Evolutionary conservation across 192 early-diverging fungal genomes (phyloP).

Genomic region (Podila epigama): DNA sequence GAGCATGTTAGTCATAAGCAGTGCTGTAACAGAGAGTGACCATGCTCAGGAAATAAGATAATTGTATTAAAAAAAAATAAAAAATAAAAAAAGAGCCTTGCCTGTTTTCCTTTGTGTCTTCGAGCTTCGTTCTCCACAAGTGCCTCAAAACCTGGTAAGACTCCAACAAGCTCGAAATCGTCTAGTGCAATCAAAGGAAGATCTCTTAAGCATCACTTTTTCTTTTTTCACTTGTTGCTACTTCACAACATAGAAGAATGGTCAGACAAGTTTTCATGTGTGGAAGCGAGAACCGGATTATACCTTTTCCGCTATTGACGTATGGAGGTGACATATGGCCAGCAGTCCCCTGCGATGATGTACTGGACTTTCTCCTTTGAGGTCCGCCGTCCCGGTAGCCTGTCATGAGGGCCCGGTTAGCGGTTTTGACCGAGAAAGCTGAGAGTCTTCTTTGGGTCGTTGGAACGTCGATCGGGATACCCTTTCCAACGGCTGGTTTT

Average conservation of each 20-base stretch:
- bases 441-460: slow-evolving; percentile 31
- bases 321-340: slow-evolving; percentile 28
- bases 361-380: slow-evolving; percentile 34
- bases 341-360: slow-evolving; percentile 19
- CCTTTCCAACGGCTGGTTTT: slow-evolving; percentile 8
- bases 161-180: slow-evolving; percentile 34
- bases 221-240: not conserved
- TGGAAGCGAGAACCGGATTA: too few species aligned
- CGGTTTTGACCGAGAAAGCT: slow-evolving; percentile 31
- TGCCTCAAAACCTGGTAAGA: slow-evolving; percentile 35
- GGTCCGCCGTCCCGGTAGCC: slow-evolving; percentile 37
- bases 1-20: too few species aligned
- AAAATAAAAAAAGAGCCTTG: not conserved
- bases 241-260: too few species aligned
- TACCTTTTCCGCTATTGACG: slow-evolving; percentile 28
- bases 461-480: slow-evolving; percentile 28
- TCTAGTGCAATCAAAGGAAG: too few species aligned
- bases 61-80: too few species aligned
- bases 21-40: too few species aligned
- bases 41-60: too few species aligned
- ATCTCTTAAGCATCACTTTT: not conserved
- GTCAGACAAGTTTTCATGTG: too few species aligned
- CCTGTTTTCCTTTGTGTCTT: slow-evolving; percentile 23
- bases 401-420: slow-evolving; percentile 37
- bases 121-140: slow-evolving; percentile 10